Evolutionary conservation across 2,329 filamentous ascomycete species (phyloP).

Genomic region (Colletotrichum spaethianum): DNA sequence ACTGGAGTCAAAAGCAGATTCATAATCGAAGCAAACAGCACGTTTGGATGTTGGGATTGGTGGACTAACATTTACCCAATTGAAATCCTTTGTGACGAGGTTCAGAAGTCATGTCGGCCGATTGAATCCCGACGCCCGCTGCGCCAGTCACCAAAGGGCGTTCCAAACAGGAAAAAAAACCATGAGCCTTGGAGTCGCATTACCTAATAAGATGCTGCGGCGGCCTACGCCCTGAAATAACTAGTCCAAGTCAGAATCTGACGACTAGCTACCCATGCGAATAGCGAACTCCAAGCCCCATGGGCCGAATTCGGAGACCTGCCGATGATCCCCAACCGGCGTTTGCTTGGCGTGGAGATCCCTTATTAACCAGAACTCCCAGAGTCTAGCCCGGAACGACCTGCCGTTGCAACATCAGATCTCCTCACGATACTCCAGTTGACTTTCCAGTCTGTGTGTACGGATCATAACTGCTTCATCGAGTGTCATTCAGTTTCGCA

Average conservation of each 20-base stretch:
- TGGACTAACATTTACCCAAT: constrained; percentile 18
- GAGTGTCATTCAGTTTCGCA: not conserved
- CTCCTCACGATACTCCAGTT: no score
- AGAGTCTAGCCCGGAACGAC: not conserved
- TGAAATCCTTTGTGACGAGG: not conserved
- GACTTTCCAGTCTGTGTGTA: not conserved
- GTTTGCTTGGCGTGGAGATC: not conserved
- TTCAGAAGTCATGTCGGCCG: not conserved
- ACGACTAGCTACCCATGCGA: not conserved
- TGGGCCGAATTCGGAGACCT: constrained; percentile 18
- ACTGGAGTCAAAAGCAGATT: not conserved
- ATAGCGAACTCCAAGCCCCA: not conserved
- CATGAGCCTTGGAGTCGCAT: not conserved
- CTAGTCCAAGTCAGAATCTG: not conserved
- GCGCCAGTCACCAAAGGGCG: not conserved
- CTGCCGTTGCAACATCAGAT: not conserved
- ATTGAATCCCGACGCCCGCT: constrained; percentile 22
- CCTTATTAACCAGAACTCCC: not conserved
- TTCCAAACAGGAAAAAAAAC: not conserved
- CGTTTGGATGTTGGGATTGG: not conserved
- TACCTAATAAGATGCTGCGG: not conserved
- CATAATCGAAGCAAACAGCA: not conserved
- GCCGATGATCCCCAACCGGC: not conserved
- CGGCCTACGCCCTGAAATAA: not conserved
- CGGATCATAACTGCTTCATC: not conserved